Conservation (phyloP, 164 flowering plant genomes). For the Berberis thunbergii region DNA sequence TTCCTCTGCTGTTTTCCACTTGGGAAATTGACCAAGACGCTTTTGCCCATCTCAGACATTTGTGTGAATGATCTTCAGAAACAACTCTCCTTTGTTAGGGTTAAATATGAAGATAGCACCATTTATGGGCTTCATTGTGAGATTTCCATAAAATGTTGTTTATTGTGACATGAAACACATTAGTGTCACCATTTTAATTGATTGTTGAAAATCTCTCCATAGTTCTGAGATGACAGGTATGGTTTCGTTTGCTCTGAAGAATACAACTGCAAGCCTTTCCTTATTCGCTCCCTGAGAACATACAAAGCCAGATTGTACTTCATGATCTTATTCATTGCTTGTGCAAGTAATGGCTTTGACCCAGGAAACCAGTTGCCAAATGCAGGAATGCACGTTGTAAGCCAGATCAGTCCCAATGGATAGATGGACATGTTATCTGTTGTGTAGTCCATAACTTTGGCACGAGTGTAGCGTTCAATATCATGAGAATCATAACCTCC, state of each 20-base stretch:
- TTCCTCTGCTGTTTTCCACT: slow-evolving; percentile 99
- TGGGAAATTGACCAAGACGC: slow-evolving; percentile 98
- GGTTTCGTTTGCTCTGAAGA: slow-evolving; percentile 99
- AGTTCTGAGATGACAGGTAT: slow-evolving; percentile 93
- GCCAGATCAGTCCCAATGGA: slow-evolving; percentile 97
- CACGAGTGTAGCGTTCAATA: slow-evolving; percentile 91
- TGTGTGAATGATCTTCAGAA: slow-evolving; percentile 97
- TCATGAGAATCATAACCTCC: slow-evolving; percentile 99
- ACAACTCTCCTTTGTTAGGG: slow-evolving; percentile 93
- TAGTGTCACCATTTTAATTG: slow-evolving; percentile 98
- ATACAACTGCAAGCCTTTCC: slow-evolving; percentile 95
- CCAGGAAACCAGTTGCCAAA: slow-evolving; percentile 99
- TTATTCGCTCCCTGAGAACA: slow-evolving; percentile 92
- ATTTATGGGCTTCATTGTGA: slow-evolving; percentile 95
- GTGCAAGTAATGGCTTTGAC: slow-evolving; percentile 88
- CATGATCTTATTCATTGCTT: slow-evolving; percentile 99
- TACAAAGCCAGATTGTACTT: slow-evolving; percentile 99
- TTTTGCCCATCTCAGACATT: slow-evolving; percentile 99
- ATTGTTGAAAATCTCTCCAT: slow-evolving; percentile 98
- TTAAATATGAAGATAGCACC: slow-evolving; percentile 99
- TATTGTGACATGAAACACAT: slow-evolving; percentile 96
- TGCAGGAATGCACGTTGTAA: slow-evolving; percentile 92
- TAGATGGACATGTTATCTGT: slow-evolving; percentile 99
- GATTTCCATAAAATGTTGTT: slow-evolving; percentile 99
- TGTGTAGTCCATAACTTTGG: slow-evolving; percentile 97